phyloP scores from a whole-genome alignment of 176 grass and related monocot species.

The Musa itinerans region DNA sequence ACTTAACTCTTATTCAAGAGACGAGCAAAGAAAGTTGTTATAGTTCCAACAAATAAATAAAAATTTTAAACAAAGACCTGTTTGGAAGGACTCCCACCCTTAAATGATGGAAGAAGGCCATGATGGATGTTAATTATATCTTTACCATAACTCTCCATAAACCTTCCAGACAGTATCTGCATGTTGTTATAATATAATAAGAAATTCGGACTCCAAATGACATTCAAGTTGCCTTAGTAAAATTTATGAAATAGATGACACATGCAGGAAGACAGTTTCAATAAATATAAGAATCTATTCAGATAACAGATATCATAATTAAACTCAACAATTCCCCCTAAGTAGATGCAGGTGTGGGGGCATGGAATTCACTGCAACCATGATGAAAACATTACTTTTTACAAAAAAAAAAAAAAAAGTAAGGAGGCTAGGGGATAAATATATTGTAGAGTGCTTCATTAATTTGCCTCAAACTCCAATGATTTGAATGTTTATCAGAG shows the following conservation, averaged over 20 bases:
- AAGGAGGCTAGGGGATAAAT: too few relatives aligned
- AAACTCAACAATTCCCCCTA: too few relatives aligned
- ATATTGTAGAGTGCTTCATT: too few relatives aligned
- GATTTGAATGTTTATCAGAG: too few relatives aligned
- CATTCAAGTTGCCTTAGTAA: neutral
- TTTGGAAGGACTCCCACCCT: constrained; percentile 77
- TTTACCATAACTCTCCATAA: constrained; percentile 80
- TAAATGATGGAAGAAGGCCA: constrained; percentile 96
- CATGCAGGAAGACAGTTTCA: too few relatives aligned
- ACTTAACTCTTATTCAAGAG: neutral
- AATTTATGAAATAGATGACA: neutral
- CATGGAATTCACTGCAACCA: neutral
- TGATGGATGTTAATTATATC: constrained; percentile 97
- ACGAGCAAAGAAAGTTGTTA: neutral
- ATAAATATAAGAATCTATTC: too few relatives aligned
- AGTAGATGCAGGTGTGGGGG: neutral
- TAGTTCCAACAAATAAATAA: neutral
- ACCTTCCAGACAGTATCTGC: constrained; percentile 63
- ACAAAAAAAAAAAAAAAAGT: too few relatives aligned
- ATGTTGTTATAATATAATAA: neutral
- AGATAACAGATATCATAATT: too few relatives aligned
- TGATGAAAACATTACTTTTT: neutral
- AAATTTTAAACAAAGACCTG: constrained; percentile 42
- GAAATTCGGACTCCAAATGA: constrained; percentile 1
- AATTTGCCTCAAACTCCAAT: too few relatives aligned